phyloP scores from a whole-genome alignment of 108 stramenopile genomes.

The Skeletonema marinoi region DNA sequence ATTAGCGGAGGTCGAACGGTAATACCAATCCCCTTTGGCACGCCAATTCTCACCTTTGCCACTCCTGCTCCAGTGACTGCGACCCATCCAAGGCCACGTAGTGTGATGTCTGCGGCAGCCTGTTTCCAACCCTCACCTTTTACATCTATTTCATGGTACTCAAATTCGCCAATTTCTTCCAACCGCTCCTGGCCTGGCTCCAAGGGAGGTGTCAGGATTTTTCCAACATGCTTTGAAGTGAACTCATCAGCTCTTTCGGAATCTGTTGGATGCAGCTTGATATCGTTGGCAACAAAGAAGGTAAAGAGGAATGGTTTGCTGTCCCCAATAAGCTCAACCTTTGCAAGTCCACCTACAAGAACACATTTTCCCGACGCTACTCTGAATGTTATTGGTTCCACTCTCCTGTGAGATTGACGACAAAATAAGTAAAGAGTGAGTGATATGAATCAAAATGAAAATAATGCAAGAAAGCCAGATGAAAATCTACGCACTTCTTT shows the following conservation, averaged over 20 bases:
- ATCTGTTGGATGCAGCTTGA: slow-evolving; percentile 92
- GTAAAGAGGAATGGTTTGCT: slow-evolving; percentile 91
- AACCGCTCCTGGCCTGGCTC: slow-evolving; percentile 76
- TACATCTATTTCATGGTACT: slow-evolving; percentile 82
- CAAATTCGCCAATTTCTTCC: slow-evolving; percentile 88
- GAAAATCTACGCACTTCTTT: slow-evolving; percentile 72
- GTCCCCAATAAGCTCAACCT: slow-evolving; percentile 84
- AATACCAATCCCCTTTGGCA: slow-evolving; percentile 86
- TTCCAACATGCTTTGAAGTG: slow-evolving; percentile 85
- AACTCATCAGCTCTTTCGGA: slow-evolving; percentile 77
- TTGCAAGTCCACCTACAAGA: slow-evolving; percentile 83
- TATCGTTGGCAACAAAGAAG: slow-evolving; percentile 94
- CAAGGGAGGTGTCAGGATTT: slow-evolving; percentile 91
- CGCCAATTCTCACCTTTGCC: slow-evolving; percentile 74
- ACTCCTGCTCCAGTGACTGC: slow-evolving; percentile 92
- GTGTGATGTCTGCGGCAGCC: slow-evolving; percentile 91
- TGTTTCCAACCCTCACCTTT: slow-evolving; percentile 93
- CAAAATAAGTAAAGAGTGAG: neutral
- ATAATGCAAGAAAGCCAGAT: neutral
- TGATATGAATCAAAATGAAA: neutral
- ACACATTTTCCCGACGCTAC: slow-evolving; percentile 84
- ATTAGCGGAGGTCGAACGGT: slow-evolving; percentile 86
- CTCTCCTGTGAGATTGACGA: slow-evolving; percentile 49
- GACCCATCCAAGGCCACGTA: slow-evolving; percentile 96
- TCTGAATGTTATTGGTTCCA: slow-evolving; percentile 87